Evolutionary conservation across 768 basidiomycete species (phyloP).

Genomic region (Tulasnella sp.): DNA sequence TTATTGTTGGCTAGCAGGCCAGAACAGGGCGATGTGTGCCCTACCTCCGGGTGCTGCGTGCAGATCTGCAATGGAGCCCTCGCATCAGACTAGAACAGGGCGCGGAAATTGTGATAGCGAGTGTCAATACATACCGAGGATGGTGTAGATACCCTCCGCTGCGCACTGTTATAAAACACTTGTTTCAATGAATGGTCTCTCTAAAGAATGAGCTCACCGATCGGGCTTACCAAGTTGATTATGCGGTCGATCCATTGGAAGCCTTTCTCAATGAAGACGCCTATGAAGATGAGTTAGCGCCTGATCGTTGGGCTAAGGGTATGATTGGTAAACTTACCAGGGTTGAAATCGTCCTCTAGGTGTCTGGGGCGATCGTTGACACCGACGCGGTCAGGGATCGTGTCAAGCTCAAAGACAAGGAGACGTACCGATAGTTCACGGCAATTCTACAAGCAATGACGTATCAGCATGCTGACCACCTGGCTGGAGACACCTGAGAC

Average conservation of each 20-base stretch:
- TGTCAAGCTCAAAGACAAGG: conserved; percentile 32
- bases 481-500: background rate
- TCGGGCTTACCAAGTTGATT: conserved; percentile 37
- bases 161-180: conserved; percentile 37
- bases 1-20: too few relatives aligned
- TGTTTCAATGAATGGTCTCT: background rate
- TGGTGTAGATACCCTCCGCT: conserved; percentile 59
- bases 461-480: background rate
- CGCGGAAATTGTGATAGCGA: too few relatives aligned
- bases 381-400: background rate
- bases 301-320: background rate
- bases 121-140: conserved; percentile 41
- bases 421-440: conserved; percentile 67
- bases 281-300: background rate
- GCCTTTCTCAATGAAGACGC: conserved; percentile 56
- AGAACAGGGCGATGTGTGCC: too few relatives aligned
- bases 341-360: conserved; percentile 58
- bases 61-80: conserved; percentile 38
- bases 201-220: background rate
- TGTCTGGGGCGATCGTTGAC: conserved; percentile 14
- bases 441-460: conserved; percentile 32
- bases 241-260: conserved; percentile 81
- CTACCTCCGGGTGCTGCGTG: conserved; percentile 43
- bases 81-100: too few relatives aligned
- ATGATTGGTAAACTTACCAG: conserved; percentile 29